Percentiles rank a stretch among this genome's conserved stretches.
Conservation (phyloP, 2,329 filamentous ascomycete genomes). For the Akanthomyces uredinophilus region DNA sequence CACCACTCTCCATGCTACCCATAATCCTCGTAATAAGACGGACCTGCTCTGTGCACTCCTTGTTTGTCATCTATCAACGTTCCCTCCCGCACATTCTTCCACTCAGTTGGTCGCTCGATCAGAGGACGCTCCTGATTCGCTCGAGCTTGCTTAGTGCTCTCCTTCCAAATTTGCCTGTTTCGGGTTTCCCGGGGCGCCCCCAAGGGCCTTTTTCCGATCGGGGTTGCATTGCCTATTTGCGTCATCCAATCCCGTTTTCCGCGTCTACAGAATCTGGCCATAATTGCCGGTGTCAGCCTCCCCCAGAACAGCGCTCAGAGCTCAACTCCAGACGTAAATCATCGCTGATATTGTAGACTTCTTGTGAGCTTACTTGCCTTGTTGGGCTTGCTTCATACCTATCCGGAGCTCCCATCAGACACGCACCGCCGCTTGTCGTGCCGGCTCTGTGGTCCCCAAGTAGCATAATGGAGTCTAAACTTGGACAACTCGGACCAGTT, state of each 20-base stretch:
- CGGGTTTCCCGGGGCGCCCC: conserved; percentile 8
- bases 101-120: not conserved
- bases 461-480: conserved; percentile 6
- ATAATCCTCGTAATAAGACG: conserved; percentile 8
- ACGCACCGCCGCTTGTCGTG: not conserved
- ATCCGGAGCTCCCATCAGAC: not conserved
- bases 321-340: not conserved
- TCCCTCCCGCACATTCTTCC: not conserved
- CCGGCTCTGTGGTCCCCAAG: not conserved
- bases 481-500: conserved; percentile 6
- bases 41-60: conserved; percentile 9
- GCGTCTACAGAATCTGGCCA: conserved; percentile 3
- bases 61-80: not conserved
- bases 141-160: conserved; percentile 3
- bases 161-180: conserved; percentile 7
- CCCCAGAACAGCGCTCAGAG: not conserved
- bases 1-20: conserved; percentile 12
- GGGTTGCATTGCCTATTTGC: not conserved
- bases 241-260: conserved; percentile 6
- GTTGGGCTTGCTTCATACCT: conserved; percentile 1
- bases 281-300: conserved; percentile 10
- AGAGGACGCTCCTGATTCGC: not conserved
- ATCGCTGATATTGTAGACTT: not conserved
- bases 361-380: conserved; percentile 9
- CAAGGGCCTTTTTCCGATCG: not conserved